Base-by-base conservation (phyloP, 768 basidiomycete genomes). In the Tricholoma sp. region DNA sequence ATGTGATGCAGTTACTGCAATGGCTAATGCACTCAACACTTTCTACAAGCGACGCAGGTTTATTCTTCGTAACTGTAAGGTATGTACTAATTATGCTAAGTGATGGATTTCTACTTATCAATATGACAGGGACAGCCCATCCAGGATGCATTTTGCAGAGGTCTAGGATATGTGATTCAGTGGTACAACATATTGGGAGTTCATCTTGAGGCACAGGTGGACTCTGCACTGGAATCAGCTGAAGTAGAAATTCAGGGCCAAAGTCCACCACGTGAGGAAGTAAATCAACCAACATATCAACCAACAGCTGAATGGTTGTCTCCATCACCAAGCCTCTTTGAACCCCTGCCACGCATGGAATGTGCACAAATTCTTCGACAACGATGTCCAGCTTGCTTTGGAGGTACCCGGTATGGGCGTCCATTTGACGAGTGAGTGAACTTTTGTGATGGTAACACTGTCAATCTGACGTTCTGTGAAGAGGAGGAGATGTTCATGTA, bases 401-500 rank as follows among this genome's bases (percentile, higher is more conserved):
- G 65, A 0, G 63, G 65, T 6, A 54, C 13, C 0, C 42, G 36
- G 1, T 73, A 64, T 63, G 70, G 71, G 1, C 39, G 61, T 9
- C 41, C 58, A 1, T 53, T 67, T 15, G 53, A 57, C 3, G 52
- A 64, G 65, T 66, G 55, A 47, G 71, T 52, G 17, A 50, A 9
- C 50, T 56, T 1, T 28, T 20, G 28, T 41, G 12, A n/a, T 28
- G 15, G 17, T 15, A 2, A 18, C 51, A 34, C n/a, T 37, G 10
- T 18, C 39, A 50, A 42, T 59, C 37, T 56, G 6, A 17, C 17
- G 18, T 52, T 18, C 32, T 29, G 39, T n/a, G n/a, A 17, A 69
- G 72, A 1, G 73, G 76, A 0, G 69, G 65, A 1, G 73, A 77
- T 53, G 62, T 76, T 8, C 73, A 75, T 37, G 58, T 77, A 1